phyloP scores from a whole-genome alignment of 2,329 filamentous ascomycete genomes.

The Fusarium sp. region DNA sequence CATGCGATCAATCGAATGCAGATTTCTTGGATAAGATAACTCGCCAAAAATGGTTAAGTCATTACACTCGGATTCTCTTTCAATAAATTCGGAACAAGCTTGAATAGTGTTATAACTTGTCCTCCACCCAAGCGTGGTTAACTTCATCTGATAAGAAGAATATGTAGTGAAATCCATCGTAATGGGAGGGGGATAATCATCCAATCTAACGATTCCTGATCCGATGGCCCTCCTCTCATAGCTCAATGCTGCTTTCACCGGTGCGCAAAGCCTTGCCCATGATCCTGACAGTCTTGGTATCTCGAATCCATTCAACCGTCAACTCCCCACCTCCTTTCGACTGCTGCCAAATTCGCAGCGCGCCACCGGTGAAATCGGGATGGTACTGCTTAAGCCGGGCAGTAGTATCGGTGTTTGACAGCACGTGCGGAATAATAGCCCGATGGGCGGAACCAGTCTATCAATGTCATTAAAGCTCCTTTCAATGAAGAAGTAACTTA shows the following conservation, averaged over 20 bases:
- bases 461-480: rapidly evolving
- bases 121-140: too few relatives aligned
- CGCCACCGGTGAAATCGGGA: background rate
- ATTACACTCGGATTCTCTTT: background rate
- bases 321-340: conserved; percentile 13
- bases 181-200: too few relatives aligned
- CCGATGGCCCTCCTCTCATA: background rate
- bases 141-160: too few relatives aligned
- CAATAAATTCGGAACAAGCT: too few relatives aligned
- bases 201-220: too few relatives aligned
- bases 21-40: rapidly evolving
- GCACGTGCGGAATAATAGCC: conserved; percentile 3
- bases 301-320: conserved; percentile 5
- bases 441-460: conserved; percentile 18
- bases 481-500: rapidly evolving
- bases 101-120: too few relatives aligned
- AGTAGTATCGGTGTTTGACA: background rate
- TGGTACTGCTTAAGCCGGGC: background rate
- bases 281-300: background rate
- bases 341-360: background rate
- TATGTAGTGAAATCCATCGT: too few relatives aligned
- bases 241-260: background rate
- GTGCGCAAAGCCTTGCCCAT: background rate
- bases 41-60: rapidly evolving
- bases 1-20: background rate